Evolutionary conservation across 306 rosid species (phyloP).

Genomic region (Oxytropis ochrocephala): DNA sequence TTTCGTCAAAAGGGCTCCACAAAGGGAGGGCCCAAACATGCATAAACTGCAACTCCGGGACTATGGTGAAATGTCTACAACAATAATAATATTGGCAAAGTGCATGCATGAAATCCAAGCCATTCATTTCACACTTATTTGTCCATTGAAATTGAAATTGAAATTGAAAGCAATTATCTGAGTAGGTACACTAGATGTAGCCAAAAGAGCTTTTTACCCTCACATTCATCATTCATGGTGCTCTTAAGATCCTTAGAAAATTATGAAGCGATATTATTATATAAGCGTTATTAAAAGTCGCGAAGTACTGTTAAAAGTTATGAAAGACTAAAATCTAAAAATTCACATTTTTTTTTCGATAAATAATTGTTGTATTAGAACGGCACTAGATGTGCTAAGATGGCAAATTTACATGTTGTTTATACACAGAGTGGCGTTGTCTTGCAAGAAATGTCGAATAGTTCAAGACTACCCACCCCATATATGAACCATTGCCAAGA

Average conservation of each 20-base stretch:
- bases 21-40: not conserved
- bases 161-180: conserved; percentile 8
- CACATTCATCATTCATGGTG: not conserved
- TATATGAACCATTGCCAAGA: too few relatives aligned
- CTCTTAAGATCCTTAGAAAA: conserved; percentile 5
- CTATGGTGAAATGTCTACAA: conserved; percentile 14
- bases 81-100: conserved; percentile 6
- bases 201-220: conserved; percentile 21
- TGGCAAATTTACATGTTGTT: too few relatives aligned
- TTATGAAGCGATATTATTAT: not conserved
- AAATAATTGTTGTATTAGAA: too few relatives aligned
- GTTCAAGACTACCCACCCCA: too few relatives aligned
- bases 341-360: too few relatives aligned
- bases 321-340: too few relatives aligned
- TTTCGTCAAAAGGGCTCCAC: conserved; percentile 18
- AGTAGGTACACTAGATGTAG: conserved; percentile 17
- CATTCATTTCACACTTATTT: conserved; percentile 14
- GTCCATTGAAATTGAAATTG: not conserved
- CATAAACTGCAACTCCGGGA: not conserved
- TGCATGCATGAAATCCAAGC: conserved; percentile 23
- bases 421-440: too few relatives aligned
- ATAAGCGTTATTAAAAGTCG: too few relatives aligned
- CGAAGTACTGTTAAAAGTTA: too few relatives aligned
- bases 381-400: too few relatives aligned
- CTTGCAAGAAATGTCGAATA: too few relatives aligned